These are phyloP conservation scores for Mortierella polycephala DNA, from an alignment of 371 early-diverging fungal species.

Conservation along the genomic window DNA sequence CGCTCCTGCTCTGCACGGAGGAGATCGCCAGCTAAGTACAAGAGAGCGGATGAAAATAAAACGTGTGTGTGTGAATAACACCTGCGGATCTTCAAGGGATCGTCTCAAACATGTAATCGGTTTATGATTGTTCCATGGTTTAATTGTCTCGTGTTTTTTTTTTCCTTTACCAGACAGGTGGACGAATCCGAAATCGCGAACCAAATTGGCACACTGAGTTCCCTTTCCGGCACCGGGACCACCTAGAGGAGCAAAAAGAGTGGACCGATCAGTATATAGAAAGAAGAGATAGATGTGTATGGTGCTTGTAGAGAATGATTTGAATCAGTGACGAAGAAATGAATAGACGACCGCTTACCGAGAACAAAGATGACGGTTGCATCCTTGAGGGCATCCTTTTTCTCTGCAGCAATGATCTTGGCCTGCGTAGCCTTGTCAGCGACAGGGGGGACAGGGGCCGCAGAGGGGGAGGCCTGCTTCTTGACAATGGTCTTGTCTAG, in stretches of 20 bases:
- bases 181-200: constrained; percentile 90
- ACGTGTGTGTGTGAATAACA: neutral
- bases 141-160: neutral
- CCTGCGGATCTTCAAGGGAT: neutral
- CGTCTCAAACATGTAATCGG: too few relatives aligned
- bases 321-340: constrained; percentile 1
- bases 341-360: constrained; percentile 55
- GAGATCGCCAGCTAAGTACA: constrained; percentile 89
- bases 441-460: constrained; percentile 6
- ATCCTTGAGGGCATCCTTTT: constrained; percentile 51
- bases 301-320: neutral
- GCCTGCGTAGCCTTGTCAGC: constrained; percentile 8
- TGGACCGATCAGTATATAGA: neutral
- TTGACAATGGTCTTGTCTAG: constrained; percentile 18
- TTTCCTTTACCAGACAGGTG: constrained; percentile 85
- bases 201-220: constrained; percentile 91
- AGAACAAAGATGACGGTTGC: constrained; percentile 82
- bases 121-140: neutral
- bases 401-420: constrained; percentile 18
- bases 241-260: constrained; percentile 56
- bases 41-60: neutral
- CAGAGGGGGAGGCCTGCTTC: constrained; percentile 22
- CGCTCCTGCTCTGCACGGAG: constrained; percentile 92
- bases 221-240: constrained; percentile 95
- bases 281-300: neutral